phyloP scores from a whole-genome alignment of 2,329 filamentous ascomycete species.

The Penicillium hordei region DNA sequence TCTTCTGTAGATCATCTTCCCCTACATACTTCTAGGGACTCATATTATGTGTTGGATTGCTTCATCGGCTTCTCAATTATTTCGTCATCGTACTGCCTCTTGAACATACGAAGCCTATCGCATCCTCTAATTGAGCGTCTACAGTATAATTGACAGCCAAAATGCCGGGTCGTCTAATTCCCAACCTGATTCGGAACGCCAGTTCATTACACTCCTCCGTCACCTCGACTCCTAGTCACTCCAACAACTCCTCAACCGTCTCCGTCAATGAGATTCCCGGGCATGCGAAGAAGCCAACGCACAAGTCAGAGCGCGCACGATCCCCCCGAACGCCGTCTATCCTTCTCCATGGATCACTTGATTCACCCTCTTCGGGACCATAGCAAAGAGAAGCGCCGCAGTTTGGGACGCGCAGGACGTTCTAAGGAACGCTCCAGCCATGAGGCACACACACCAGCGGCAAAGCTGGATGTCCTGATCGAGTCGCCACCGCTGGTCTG shows the following conservation, averaged over 20 bases:
- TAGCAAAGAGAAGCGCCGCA: constrained; percentile 44
- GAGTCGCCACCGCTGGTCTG: constrained; percentile 87
- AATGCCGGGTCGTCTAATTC: constrained; percentile 44
- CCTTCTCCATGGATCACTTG: constrained; percentile 45
- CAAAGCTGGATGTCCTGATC: constrained; percentile 62
- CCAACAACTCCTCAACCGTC: constrained; percentile 38
- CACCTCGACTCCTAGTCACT: constrained; percentile 31
- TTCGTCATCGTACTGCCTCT: constrained; percentile 28
- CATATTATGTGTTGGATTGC: constrained; percentile 18
- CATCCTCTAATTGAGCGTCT: neutral
- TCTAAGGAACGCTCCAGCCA: constrained; percentile 39
- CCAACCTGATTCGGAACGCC: constrained; percentile 41
- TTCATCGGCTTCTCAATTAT: constrained; percentile 18
- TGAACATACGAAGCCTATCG: constrained; percentile 12
- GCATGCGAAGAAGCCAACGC: constrained; percentile 30
- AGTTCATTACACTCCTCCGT: constrained; percentile 31
- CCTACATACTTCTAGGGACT: constrained; percentile 9
- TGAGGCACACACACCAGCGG: constrained; percentile 41
- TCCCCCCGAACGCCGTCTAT: constrained; percentile 42
- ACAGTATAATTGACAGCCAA: constrained; percentile 14
- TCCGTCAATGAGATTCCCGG: constrained; percentile 39
- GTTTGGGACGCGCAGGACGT: constrained; percentile 34
- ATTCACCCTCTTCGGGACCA: constrained; percentile 45
- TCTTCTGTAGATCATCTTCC: constrained; percentile 15
- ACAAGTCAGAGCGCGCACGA: constrained; percentile 31